phyloP scores from a whole-genome alignment of 371 early-diverging fungal species.

The Mortierella sp. region DNA sequence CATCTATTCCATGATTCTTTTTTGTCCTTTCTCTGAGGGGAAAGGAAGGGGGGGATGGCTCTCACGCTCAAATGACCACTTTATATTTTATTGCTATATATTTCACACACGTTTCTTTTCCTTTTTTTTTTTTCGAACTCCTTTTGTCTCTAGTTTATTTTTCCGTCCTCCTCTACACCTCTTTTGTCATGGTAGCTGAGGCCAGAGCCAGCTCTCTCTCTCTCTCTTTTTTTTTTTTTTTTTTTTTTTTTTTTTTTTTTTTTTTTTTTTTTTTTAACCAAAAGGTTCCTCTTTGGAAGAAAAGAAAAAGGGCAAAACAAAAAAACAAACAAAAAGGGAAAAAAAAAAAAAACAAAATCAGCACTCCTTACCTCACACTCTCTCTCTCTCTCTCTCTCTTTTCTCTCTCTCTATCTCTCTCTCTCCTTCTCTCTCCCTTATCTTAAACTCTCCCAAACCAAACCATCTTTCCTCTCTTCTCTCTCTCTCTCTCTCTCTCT shows the following conservation, averaged over 20 bases:
- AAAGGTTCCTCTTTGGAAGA: not conserved
- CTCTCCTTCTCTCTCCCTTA: not conserved
- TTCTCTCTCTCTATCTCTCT: not conserved
- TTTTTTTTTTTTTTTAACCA: not conserved
- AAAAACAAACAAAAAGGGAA: constrained; percentile 4
- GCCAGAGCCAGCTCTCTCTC: not conserved
- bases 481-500: not conserved
- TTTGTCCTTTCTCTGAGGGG: not conserved
- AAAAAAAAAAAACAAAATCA: not conserved
- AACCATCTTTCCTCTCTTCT: constrained; percentile 1
- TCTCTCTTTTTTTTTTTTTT: not conserved
- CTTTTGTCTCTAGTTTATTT: too few species aligned
- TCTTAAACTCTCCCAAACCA: too few species aligned
- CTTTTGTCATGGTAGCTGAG: not conserved
- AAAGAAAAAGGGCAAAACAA: constrained; percentile 12
- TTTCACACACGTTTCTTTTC: not conserved
- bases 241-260: not conserved
- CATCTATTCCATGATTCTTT: constrained; percentile 29
- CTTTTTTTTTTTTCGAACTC: not conserved
- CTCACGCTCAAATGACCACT: not conserved
- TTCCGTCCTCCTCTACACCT: not conserved
- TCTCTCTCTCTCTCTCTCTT: not conserved
- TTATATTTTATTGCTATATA: not conserved
- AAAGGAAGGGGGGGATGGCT: not conserved
- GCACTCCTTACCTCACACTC: not conserved